Conservation (phyloP, 371 early-diverging fungal species). For the Rhizopus arrhizus region DNA sequence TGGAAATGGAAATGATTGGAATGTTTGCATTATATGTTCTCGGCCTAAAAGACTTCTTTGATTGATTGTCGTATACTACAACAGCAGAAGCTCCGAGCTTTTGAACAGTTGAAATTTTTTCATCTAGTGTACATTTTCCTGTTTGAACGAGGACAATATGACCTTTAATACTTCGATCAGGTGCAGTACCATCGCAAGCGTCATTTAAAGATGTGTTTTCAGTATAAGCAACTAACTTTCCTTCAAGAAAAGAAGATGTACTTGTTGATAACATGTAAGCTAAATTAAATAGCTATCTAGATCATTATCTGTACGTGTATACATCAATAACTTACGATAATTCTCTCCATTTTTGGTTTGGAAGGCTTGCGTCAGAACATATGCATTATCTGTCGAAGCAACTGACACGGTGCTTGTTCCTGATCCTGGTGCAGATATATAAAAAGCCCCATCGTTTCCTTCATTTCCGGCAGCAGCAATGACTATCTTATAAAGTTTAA, state of each 20-base stretch:
- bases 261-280: constrained; percentile 33
- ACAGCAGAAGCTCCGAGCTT: constrained; percentile 56
- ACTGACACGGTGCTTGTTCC: constrained; percentile 55
- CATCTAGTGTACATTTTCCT: constrained; percentile 63
- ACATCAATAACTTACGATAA: constrained; percentile 22
- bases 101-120: constrained; percentile 48
- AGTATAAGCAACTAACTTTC: constrained; percentile 34
- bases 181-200: constrained; percentile 29
- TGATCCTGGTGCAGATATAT: constrained; percentile 57
- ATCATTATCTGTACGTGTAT: neutral
- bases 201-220: constrained; percentile 12
- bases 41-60: constrained; percentile 10
- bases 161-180: constrained; percentile 30
- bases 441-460: constrained; percentile 58
- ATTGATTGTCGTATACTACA: constrained; percentile 48
- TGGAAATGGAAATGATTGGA: constrained; percentile 15
- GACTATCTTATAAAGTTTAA: constrained; percentile 29
- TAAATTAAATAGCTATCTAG: neutral
- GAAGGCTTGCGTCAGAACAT: constrained; percentile 27
- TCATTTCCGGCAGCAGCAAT: constrained; percentile 70
- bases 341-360: constrained; percentile 12
- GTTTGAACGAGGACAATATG: constrained; percentile 58
- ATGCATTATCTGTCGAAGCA: constrained; percentile 63
- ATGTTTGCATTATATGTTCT: constrained; percentile 4
- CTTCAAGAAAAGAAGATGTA: constrained; percentile 29